Conservation (phyloP, 2,329 filamentous ascomycete species). For the Mycosphaerella arachidis region DNA sequence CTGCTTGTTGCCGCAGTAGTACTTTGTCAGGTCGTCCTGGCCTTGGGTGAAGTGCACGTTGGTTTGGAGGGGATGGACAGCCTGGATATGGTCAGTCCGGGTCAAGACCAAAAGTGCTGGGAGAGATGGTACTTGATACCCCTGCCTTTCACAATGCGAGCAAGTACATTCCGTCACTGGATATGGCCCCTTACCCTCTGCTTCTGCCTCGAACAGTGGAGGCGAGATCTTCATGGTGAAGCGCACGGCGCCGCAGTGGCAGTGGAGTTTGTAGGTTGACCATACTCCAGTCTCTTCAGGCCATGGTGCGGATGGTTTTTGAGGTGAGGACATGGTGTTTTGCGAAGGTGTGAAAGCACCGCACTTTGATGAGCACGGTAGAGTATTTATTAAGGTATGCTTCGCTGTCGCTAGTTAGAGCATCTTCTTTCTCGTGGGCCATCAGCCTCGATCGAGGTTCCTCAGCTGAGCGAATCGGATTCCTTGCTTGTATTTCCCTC, state of each 20-base stretch:
- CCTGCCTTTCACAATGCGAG: conserved; percentile 24
- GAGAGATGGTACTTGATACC: conserved; percentile 3
- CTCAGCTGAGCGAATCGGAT: too few species aligned
- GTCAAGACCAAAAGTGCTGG: background rate
- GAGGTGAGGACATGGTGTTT: background rate
- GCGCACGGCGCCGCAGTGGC: conserved; percentile 29
- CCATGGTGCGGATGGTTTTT: conserved; percentile 11
- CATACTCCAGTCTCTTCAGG: conserved; percentile 14
- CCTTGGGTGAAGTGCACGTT: conserved; percentile 23
- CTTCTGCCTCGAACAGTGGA: conserved; percentile 18
- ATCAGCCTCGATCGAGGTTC: too few species aligned
- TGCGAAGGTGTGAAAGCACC: too few species aligned
- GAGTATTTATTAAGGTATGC: background rate
- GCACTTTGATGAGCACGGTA: background rate
- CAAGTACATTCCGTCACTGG: conserved; percentile 23
- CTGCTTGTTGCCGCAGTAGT: conserved; percentile 17
- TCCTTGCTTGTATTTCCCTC: background rate
- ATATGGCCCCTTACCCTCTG: conserved; percentile 18
- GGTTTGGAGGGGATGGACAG: conserved; percentile 19
- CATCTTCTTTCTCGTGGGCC: background rate
- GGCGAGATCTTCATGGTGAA: conserved; percentile 25
- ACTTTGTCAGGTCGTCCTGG: conserved; percentile 18
- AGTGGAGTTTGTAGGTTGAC: conserved; percentile 24
- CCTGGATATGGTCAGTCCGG: background rate
- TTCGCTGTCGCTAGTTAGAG: background rate